phyloP scores from a whole-genome alignment of 768 basidiomycete species.

The Cyclocybe cylindracea region DNA sequence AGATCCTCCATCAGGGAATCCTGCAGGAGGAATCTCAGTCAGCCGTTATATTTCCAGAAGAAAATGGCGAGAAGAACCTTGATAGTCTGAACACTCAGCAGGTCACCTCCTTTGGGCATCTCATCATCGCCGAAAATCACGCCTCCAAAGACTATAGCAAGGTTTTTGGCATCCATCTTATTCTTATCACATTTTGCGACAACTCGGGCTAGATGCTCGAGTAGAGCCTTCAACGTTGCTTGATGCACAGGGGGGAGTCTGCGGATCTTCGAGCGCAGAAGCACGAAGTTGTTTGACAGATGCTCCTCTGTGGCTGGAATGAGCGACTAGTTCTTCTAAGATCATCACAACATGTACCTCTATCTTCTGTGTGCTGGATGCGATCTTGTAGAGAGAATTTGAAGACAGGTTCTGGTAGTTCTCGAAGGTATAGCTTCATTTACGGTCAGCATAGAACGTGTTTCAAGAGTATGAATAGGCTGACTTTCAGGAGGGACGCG shows the following conservation, averaged over 20 bases:
- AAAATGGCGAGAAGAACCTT: conserved; percentile 52
- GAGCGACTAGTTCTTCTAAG: background rate
- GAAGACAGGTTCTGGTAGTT: conserved; percentile 90
- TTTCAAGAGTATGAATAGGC: conserved; percentile 10
- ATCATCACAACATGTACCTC: conserved; percentile 47
- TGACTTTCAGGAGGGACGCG: conserved; percentile 82
- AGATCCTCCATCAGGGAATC: conserved; percentile 81
- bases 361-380: conserved; percentile 74
- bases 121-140: conserved; percentile 95
- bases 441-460: conserved; percentile 9
- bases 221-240: conserved; percentile 73
- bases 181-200: conserved; percentile 68
- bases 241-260: conserved; percentile 83
- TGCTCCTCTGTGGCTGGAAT: conserved; percentile 59
- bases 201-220: conserved; percentile 83
- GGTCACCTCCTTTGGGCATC: conserved; percentile 73
- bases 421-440: conserved; percentile 73
- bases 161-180: conserved; percentile 93
- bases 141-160: conserved; percentile 87
- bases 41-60: background rate
- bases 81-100: conserved; percentile 69
- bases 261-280: conserved; percentile 87
- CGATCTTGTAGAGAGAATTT: conserved; percentile 79
- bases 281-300: conserved; percentile 63
- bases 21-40: conserved; percentile 14